A percentile compares a stretch with the other conserved stretches of the same genome.
Conservation (phyloP, 495 filamentous ascomycete species). For the Penicillium cataractarum region DNA sequence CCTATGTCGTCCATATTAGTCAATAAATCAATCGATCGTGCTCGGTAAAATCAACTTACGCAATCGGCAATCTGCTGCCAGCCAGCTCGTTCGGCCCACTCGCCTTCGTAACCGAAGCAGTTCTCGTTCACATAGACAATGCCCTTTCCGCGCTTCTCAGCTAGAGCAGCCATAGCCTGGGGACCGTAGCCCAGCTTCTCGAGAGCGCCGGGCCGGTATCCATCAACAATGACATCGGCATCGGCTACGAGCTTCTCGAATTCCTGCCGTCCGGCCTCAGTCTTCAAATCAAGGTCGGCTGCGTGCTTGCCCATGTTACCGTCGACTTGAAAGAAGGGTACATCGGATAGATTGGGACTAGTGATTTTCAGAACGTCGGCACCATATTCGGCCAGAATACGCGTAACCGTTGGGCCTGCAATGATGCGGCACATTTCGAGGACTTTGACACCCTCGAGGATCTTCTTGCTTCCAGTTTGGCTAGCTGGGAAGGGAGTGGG, state of each 20-base stretch:
- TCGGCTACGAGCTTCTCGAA: conserved; percentile 63
- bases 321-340: conserved; percentile 81
- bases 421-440: conserved; percentile 70
- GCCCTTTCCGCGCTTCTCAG: conserved; percentile 57
- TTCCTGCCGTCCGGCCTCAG: conserved; percentile 49
- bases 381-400: conserved; percentile 68
- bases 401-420: conserved; percentile 63
- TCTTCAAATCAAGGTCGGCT: conserved; percentile 62
- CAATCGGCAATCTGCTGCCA: conserved; percentile 61
- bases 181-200: conserved; percentile 66
- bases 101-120: conserved; percentile 66
- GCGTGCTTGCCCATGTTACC: conserved; percentile 73
- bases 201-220: conserved; percentile 70
- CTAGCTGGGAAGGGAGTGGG: conserved; percentile 55
- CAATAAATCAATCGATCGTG: conserved; percentile 11
- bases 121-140: conserved; percentile 73
- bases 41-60: conserved; percentile 29
- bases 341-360: conserved; percentile 66
- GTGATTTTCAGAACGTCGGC: conserved; percentile 73
- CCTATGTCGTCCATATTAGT: conserved; percentile 39
- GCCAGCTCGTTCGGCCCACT: conserved; percentile 54
- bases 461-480: conserved; percentile 31
- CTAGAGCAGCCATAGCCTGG: conserved; percentile 53
- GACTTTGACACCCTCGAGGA: conserved; percentile 50
- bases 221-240: conserved; percentile 65